Conservation (phyloP, 148 eudicot genomes). For the Rheum nobile region DNA sequence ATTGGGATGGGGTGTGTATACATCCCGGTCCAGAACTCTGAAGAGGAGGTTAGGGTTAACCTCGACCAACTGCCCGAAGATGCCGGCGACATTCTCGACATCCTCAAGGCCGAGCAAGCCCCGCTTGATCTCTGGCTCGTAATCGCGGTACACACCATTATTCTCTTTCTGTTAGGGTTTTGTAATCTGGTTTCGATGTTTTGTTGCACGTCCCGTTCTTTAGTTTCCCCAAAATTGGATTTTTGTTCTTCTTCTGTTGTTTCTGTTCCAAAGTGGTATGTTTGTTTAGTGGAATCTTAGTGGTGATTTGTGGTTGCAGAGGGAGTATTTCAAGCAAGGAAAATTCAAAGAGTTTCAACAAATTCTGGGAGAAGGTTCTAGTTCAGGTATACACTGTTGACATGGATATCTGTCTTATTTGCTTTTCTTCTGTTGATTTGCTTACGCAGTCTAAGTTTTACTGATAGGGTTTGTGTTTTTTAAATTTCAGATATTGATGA, state of each 20-base stretch:
- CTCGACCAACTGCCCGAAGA: conserved; percentile 85
- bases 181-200: not conserved
- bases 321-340: conserved; percentile 98
- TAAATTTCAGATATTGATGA: conserved; percentile 78
- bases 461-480: not conserved
- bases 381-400: conserved; percentile 41
- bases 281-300: not conserved
- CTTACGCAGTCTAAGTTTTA: not conserved
- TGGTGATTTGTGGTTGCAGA: conserved; percentile 31
- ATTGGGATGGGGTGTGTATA: conserved; percentile 60
- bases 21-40: conserved; percentile 83
- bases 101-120: conserved; percentile 97
- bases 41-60: conserved; percentile 78
- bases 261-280: not conserved
- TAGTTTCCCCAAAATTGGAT: not conserved
- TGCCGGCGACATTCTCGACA: conserved; percentile 92
- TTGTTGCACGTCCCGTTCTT: not conserved
- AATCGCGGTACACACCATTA: conserved; percentile 45
- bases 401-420: not conserved
- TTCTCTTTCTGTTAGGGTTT: not conserved
- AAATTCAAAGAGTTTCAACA: conserved; percentile 74
- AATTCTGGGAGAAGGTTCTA: conserved; percentile 91
- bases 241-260: not conserved
- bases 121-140: conserved; percentile 92
- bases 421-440: not conserved